These are phyloP conservation scores for Porcisia hertigi DNA, from an alignment of 208 protist species.

Conservation along the genomic window DNA sequence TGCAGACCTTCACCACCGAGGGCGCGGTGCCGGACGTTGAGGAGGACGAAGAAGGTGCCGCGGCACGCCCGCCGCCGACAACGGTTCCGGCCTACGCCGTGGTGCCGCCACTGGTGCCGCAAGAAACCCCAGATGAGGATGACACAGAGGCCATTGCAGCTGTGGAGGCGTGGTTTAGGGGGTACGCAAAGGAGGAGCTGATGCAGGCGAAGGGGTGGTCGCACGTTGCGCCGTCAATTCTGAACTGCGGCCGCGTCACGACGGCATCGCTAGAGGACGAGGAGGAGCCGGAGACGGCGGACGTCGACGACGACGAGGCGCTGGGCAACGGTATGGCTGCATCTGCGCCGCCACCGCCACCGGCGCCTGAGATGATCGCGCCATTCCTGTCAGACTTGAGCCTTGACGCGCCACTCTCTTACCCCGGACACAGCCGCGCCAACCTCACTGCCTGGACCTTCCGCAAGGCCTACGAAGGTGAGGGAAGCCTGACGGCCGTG, in stretches of 20 bases:
- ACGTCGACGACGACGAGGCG: slow-evolving; percentile 22
- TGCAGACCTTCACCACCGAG: slow-evolving; percentile 81
- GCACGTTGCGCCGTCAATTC: slow-evolving; percentile 84
- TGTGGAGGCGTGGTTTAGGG: slow-evolving; percentile 75
- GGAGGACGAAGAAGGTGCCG: slow-evolving; percentile 47
- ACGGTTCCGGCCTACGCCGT: slow-evolving; percentile 76
- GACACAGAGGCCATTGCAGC: slow-evolving; percentile 60
- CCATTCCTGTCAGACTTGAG: slow-evolving; percentile 84
- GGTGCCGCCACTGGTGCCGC: slow-evolving; percentile 80
- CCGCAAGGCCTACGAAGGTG: slow-evolving; percentile 78
- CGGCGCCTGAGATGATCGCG: slow-evolving; percentile 76
- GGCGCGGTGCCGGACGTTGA: slow-evolving; percentile 83
- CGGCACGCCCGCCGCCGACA: slow-evolving; percentile 51
- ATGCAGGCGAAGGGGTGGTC: slow-evolving; percentile 90
- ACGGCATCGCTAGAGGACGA: slow-evolving; percentile 34
- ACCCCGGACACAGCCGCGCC: slow-evolving; percentile 74
- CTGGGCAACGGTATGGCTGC: slow-evolving; percentile 17
- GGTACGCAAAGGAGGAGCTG: slow-evolving; percentile 88
- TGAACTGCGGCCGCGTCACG: slow-evolving; percentile 66
- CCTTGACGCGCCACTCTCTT: slow-evolving; percentile 69
- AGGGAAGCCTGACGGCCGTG: slow-evolving; percentile 62
- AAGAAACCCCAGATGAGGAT: slow-evolving; percentile 84
- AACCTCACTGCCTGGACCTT: slow-evolving; percentile 86
- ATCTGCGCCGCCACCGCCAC: slow-evolving; percentile 21
- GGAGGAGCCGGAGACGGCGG: slow-evolving; percentile 18